Conservation (phyloP, 768 basidiomycete genomes). For the Paxillus ammoniavirescens region DNA sequence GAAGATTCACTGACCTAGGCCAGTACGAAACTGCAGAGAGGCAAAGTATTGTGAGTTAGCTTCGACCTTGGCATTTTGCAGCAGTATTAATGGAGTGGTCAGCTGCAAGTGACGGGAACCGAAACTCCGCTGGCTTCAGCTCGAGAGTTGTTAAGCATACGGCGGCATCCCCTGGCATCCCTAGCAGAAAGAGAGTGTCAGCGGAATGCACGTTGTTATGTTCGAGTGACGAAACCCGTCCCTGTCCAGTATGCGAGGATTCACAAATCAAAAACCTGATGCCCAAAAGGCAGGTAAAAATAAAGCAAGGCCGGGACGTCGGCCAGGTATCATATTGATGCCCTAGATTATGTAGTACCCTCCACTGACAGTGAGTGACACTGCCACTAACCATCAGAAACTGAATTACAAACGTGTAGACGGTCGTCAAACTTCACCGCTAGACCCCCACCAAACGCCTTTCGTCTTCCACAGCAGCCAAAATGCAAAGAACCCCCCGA, state of each 20-base stretch:
- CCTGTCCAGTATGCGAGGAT: no score
- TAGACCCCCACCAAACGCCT: slow-evolving; percentile 43
- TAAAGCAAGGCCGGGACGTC: background rate
- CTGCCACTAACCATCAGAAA: background rate
- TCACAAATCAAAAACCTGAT: no score
- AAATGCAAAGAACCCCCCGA: slow-evolving; percentile 51
- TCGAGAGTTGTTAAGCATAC: no score
- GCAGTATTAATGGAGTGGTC: background rate
- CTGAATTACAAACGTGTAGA: slow-evolving; percentile 14
- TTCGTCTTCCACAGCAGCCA: slow-evolving; percentile 56
- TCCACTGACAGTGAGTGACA: background rate
- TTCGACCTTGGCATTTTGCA: background rate
- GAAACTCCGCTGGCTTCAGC: no score
- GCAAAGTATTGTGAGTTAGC: no score
- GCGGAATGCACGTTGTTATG: no score
- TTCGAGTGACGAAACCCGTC: no score
- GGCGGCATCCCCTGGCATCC: no score
- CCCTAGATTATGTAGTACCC: background rate
- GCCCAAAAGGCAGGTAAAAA: background rate
- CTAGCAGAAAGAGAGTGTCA: no score
- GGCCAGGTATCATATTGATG: slow-evolving; percentile 4
- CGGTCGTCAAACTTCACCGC: slow-evolving; percentile 12
- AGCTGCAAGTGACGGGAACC: no score
- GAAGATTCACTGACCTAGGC: no score
- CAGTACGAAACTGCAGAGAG: no score